Base-by-base conservation (phyloP, 495 filamentous ascomycete species). In the Lasiosphaeria hispida region DNA sequence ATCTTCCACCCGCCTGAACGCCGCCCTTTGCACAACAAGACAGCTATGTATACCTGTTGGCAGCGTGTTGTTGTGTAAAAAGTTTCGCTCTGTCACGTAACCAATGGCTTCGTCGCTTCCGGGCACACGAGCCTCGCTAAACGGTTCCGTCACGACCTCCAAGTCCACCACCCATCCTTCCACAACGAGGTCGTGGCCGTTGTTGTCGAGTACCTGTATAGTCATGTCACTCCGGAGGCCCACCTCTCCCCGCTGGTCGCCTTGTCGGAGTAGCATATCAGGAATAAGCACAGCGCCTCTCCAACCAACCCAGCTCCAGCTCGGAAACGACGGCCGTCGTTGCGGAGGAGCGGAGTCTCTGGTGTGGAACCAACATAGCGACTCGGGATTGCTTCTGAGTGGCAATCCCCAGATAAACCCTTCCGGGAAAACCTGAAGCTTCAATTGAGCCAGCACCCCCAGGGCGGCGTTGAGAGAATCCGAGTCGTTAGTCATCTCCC, bases 391-490 rank as follows among this genome's bases (percentile, higher is more conserved):
- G 35, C 30, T 17, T 13, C 9, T 10, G 10, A 64, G 33, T 13
- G 64, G 64, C 5, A 66, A 50, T 0, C 61, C 64, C 64, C 64
- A 66, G 11, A 61, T 35, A 23, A 63, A 66, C 0, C 37, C 34
- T 10, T 30, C 15, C 4, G 60, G 60, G 35, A 66, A 38, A 5
- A 57, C 41, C 0, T 13, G 42, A 6, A 48, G 42, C 15, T 63
- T 33, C 3, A 58, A 47, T 1, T 48, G 38, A 5, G 34, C 43
- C 5, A 66, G 41, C 8, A 64, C 41, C 0, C 63, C 61, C 1
- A 39, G 40, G 2, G 58, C 8, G 10, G 64, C 61, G 19, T 64
- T 64, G 14, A 66, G 48, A 10, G 61, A 61, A 55, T 64, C 64
- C 1, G 45, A 33, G 14, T 55, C 47, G 37, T 55, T 37, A 2